These are phyloP conservation scores for Gamsiella multidivaricata DNA, from an alignment of 192 early-diverging fungal genomes.

Conservation along the genomic window DNA sequence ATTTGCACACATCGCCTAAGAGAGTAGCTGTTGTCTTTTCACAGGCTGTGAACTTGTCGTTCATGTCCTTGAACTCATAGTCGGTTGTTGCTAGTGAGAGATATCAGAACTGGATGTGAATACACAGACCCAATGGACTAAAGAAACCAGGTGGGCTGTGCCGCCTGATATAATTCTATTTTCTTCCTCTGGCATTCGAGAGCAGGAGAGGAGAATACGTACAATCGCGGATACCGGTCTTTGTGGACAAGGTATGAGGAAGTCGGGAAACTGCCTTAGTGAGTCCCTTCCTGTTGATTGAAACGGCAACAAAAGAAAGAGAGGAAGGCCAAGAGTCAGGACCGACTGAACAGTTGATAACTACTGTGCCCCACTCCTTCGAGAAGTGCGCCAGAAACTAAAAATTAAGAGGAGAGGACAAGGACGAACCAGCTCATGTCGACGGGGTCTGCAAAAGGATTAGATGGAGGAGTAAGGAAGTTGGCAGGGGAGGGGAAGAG, in stretches of 20 bases:
- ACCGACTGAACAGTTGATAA: too few species aligned
- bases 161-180: not conserved
- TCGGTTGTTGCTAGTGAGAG: slow-evolving; percentile 36
- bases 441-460: too few species aligned
- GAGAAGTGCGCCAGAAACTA: too few species aligned
- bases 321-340: not conserved
- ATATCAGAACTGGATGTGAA: not conserved
- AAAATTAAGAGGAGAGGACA: too few species aligned
- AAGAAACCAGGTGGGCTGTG: slow-evolving; percentile 21
- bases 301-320: not conserved
- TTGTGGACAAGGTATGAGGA: slow-evolving; percentile 47
- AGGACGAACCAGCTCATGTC: too few species aligned
- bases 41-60: slow-evolving; percentile 29
- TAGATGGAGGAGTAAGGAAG: too few species aligned
- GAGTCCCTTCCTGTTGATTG: slow-evolving; percentile 40
- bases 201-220: slow-evolving; percentile 3
- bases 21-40: slow-evolving; percentile 42
- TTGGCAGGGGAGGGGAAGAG: too few species aligned
- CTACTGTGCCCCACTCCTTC: too few species aligned
- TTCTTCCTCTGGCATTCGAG: not conserved
- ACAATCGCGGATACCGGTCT: slow-evolving; percentile 52
- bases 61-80: slow-evolving; percentile 48
- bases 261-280: slow-evolving; percentile 53
- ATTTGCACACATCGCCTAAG: slow-evolving; percentile 36
- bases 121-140: not conserved